Percentiles rank a stretch among this genome's conserved stretches.
phyloP scores from a whole-genome alignment of 257 asterid genomes.

The Solanum pennellii region DNA sequence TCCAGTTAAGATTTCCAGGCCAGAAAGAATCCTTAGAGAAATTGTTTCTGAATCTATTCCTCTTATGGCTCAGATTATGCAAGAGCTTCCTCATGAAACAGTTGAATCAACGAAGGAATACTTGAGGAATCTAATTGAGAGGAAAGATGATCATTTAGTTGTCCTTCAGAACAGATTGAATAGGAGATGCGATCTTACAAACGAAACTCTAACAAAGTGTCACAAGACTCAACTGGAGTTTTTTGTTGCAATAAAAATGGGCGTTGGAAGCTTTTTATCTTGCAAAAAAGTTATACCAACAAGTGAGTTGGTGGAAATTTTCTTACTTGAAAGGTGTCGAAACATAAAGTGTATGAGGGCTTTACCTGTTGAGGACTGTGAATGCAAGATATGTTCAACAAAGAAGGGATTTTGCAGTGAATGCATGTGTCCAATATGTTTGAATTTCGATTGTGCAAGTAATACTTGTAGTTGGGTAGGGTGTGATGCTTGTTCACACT shows the following conservation, averaged over 20 bases:
- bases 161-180: constrained; percentile 57
- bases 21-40: constrained; percentile 74
- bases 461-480: constrained; percentile 98
- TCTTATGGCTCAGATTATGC: constrained; percentile 57
- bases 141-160: constrained; percentile 40
- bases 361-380: constrained; percentile 86
- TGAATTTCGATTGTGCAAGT: constrained; percentile 75
- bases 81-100: constrained; percentile 75
- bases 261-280: constrained; percentile 49
- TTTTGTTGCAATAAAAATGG: constrained; percentile 62
- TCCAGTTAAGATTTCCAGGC: constrained; percentile 31
- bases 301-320: constrained; percentile 59
- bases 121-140: constrained; percentile 19
- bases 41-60: constrained; percentile 66
- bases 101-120: constrained; percentile 55
- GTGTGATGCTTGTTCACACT: constrained; percentile 90
- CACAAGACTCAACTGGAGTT: constrained; percentile 67
- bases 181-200: constrained; percentile 68
- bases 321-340: constrained; percentile 72
- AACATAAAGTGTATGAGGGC: constrained; percentile 63
- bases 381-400: constrained; percentile 72
- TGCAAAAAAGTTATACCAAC: constrained; percentile 27
- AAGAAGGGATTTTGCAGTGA: constrained; percentile 92
- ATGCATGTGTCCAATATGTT: constrained; percentile 94
- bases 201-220: constrained; percentile 66